Percentiles rank a stretch among this genome's conserved stretches.
Evolutionary conservation across 1,284 basidiomycete species (phyloP).

Genomic region (Ganoderma multipileum): DNA sequence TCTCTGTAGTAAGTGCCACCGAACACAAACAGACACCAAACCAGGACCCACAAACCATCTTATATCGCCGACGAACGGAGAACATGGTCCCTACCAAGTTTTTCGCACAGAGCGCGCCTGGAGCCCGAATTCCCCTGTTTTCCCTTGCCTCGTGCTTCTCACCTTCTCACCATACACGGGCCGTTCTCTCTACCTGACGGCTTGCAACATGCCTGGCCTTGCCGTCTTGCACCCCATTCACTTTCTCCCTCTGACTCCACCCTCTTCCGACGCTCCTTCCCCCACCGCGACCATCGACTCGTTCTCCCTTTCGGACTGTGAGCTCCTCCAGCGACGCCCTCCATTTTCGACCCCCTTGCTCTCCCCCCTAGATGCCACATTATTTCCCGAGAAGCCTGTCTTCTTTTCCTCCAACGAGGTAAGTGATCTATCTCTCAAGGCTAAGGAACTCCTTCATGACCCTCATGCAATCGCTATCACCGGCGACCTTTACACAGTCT

Average conservation of each 20-base stretch:
- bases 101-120: slow-evolving; percentile 14
- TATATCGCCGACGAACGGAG: slow-evolving; percentile 14
- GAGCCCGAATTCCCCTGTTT: slow-evolving; percentile 12
- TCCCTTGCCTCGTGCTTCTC: slow-evolving; percentile 15
- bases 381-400: neutral
- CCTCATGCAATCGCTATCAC: slow-evolving; percentile 11
- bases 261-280: slow-evolving; percentile 12
- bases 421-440: slow-evolving; percentile 27
- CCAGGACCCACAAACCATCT: slow-evolving; percentile 24
- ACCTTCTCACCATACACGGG: slow-evolving; percentile 25
- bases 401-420: slow-evolving; percentile 4
- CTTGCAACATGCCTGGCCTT: slow-evolving; percentile 31
- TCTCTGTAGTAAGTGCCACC: slow-evolving; percentile 1
- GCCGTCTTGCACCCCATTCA: slow-evolving; percentile 26
- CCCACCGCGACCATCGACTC: slow-evolving; percentile 10
- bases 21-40: neutral
- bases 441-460: slow-evolving; percentile 21
- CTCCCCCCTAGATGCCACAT: neutral
- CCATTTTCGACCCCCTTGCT: slow-evolving; percentile 6
- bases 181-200: slow-evolving; percentile 25
- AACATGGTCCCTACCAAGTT: neutral
- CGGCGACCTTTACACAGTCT: slow-evolving; percentile 8
- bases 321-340: slow-evolving; percentile 18
- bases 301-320: slow-evolving; percentile 21
- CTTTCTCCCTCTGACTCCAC: slow-evolving; percentile 23